Conservation (phyloP, 2,329 filamentous ascomycete genomes). For the Fusarium armeniacum region DNA sequence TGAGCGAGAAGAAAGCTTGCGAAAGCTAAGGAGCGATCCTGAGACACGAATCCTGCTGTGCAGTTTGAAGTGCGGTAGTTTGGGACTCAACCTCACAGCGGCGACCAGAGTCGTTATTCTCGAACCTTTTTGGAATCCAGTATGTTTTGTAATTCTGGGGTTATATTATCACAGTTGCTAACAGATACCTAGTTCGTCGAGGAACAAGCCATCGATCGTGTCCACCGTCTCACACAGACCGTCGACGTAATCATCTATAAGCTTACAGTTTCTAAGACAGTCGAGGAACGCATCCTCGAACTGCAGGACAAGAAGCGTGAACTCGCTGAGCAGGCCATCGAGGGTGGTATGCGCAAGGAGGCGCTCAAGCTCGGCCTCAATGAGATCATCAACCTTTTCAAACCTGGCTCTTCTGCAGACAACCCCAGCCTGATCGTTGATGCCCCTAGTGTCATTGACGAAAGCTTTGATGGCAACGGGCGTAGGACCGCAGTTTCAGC, state of each 20-base stretch:
- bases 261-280: conserved; percentile 85
- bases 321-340: conserved; percentile 91
- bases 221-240: conserved; percentile 97
- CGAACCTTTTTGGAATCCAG: conserved; percentile 98
- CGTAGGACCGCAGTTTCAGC: conserved; percentile 46
- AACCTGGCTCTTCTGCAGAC: conserved; percentile 65
- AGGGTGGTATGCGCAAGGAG: conserved; percentile 79
- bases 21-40: conserved; percentile 80
- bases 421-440: conserved; percentile 36
- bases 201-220: conserved; percentile 98
- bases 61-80: conserved; percentile 91
- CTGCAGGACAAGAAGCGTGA: conserved; percentile 94
- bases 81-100: conserved; percentile 94
- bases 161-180: conserved; percentile 2
- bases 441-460: conserved; percentile 33
- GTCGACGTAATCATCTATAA: conserved; percentile 96
- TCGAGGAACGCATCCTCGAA: conserved; percentile 95
- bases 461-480: conserved; percentile 35
- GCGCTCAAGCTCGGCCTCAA: conserved; percentile 89
- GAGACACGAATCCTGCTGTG: conserved; percentile 88
- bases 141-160: conserved; percentile 57
- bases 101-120: conserved; percentile 94
- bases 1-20: conserved; percentile 86
- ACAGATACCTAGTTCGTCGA: conserved; percentile 81
- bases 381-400: conserved; percentile 93